Base-by-base conservation (phyloP, 768 basidiomycete genomes). In the Tricholoma furcatifolium region DNA sequence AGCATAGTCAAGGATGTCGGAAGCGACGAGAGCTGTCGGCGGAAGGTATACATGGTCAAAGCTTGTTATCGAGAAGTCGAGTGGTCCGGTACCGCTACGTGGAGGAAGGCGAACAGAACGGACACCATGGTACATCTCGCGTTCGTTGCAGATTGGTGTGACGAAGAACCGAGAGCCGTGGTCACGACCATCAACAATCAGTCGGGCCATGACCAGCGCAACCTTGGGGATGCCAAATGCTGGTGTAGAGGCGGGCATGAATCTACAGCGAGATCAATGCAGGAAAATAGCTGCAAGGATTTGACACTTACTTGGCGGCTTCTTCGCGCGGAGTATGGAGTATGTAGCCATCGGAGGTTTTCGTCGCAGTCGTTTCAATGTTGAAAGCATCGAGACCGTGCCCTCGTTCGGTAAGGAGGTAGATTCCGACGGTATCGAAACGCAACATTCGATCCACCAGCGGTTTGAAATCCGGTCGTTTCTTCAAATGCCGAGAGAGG, bases 361-460 rank as follows among this genome's bases (percentile, higher is more conserved):
- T 73, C 0, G 77, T 81, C 10, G 81, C 83, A 12, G 81, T 84
- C 6, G 83, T 84, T 62, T 84, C 82, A 9, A 83, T 74, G 58
- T 84, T 81, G 58, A 79, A 76, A 1, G 81, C 76, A 42, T 83
- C 82, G n/a, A 84, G 64, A 12, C 81, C 83, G 53, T 84, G 83
- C 1, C 79, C 82, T 8, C 79, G 74, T 66, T 83, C 82, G 0
- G 78, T 75, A 39, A 82, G 65, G 42, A 81, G 73, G 56, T 76
- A 82, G 36, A 81, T 69, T 1, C 81, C 81, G 43, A 79, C 74
- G 12, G 75, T 77, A 18, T 83, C 79, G 38, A 82, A 78, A 18
- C 74, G 71, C 36, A 83, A 64, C n/a, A 83, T 66, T 31, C 73
- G 66, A 42, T 81, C 68, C 6, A 83, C 72, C 4, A 82, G 66